Percentiles rank a stretch among this genome's conserved stretches.
These are phyloP conservation scores for Neofusicoccum umdonicola DNA, from an alignment of 2,329 filamentous ascomycete genomes.

Conservation along the genomic window DNA sequence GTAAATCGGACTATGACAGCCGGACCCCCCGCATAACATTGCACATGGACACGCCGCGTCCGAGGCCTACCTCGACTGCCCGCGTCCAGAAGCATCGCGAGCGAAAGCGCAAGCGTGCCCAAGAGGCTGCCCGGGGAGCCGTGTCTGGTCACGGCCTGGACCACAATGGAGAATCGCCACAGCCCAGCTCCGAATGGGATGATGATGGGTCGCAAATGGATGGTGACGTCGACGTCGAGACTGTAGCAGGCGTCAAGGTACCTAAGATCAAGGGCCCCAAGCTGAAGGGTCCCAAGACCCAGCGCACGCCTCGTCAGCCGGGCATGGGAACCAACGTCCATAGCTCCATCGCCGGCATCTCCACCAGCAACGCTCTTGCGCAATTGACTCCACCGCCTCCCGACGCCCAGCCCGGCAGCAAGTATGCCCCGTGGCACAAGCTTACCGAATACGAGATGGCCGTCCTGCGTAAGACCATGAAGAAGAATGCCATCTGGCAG, in stretches of 20 bases:
- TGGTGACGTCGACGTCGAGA: conserved; percentile 2
- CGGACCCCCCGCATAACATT: conserved; percentile 27
- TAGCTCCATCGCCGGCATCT: conserved; percentile 55
- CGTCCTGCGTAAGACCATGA: conserved; percentile 78
- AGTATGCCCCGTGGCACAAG: conserved; percentile 61
- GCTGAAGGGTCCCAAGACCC: conserved; percentile 28
- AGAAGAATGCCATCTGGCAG: conserved; percentile 85
- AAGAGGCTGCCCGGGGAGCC: conserved; percentile 27
- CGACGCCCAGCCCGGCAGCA: conserved; percentile 59
- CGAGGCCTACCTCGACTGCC: conserved; percentile 13
- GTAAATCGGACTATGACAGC: conserved; percentile 10
- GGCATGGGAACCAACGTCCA: conserved; percentile 55
- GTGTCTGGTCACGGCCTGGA: conserved; percentile 45
- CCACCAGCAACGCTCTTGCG: conserved; percentile 61
- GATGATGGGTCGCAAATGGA: not conserved
- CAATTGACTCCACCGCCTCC: conserved; percentile 58
- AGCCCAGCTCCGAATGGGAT: conserved; percentile 14
- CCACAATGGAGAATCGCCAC: conserved; percentile 37
- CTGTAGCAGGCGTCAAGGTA: conserved; percentile 22
- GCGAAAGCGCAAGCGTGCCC: conserved; percentile 26
- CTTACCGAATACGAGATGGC: conserved; percentile 68
- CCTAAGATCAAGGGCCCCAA: conserved; percentile 27
- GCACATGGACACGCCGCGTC: conserved; percentile 8
- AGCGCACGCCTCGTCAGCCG: conserved; percentile 43
- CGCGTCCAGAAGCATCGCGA: conserved; percentile 20